Percentiles rank a stretch among this genome's conserved stretches.
These are phyloP conservation scores for Geranium incanum DNA, from an alignment of 441 rosid genomes.

Conservation along the genomic window DNA sequence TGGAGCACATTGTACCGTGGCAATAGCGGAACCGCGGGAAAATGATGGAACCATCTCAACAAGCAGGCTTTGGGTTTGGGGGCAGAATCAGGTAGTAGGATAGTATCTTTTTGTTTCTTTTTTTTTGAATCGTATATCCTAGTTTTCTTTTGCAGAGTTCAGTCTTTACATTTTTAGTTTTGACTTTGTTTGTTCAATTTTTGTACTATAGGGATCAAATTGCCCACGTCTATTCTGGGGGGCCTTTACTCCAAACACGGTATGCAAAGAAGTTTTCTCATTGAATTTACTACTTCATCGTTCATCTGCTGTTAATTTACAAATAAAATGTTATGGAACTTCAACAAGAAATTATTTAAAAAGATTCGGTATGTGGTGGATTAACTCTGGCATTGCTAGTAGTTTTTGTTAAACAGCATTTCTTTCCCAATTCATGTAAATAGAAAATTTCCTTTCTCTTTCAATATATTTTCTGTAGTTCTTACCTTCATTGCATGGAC, in stretches of 20 bases:
- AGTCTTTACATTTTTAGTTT: background rate
- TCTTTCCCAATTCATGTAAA: background rate
- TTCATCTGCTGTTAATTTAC: background rate
- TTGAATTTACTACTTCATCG: background rate
- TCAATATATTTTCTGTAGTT: background rate
- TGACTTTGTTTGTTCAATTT: constrained; percentile 8
- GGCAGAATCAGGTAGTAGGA: constrained; percentile 75
- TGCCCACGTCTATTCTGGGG: constrained; percentile 80
- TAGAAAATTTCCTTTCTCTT: background rate
- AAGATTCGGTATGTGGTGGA: background rate
- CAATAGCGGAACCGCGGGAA: constrained; percentile 69
- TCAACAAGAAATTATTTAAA: background rate
- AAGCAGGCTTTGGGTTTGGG: constrained; percentile 96
- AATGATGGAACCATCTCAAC: constrained; percentile 60
- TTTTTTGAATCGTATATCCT: background rate
- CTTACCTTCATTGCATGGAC: constrained; percentile 4
- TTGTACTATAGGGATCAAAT: constrained; percentile 64
- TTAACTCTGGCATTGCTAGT: background rate
- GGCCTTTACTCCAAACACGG: constrained; percentile 66
- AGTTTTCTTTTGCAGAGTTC: background rate
- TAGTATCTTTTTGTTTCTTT: constrained; percentile 5
- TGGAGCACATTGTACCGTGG: constrained; percentile 91
- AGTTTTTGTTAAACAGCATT: background rate
- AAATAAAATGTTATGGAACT: background rate
- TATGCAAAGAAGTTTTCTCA: constrained; percentile 21